phyloP scores from a whole-genome alignment of 345 rosid species.

The Aegle marmelos region DNA sequence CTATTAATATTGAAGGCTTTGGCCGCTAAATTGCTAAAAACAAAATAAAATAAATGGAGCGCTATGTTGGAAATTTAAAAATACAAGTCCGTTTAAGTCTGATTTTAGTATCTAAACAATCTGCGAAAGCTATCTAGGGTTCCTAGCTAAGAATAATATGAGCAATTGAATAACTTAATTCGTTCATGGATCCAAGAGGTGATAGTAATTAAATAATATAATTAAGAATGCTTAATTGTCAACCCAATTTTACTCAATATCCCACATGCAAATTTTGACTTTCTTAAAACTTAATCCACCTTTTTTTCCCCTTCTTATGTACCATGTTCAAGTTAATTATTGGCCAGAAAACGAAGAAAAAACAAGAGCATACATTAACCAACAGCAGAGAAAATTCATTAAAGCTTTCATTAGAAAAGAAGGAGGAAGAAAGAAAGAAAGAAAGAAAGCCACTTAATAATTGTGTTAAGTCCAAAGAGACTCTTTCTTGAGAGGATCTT shows the following conservation, averaged over 20 bases:
- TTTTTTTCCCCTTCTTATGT: not conserved
- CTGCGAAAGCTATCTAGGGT: not conserved
- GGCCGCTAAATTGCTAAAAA: not conserved
- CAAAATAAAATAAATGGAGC: not conserved
- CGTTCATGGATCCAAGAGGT: not conserved
- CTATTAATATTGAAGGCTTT: not conserved
- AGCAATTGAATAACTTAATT: not conserved
- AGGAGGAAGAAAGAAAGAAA: not conserved
- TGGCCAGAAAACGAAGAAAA: not conserved
- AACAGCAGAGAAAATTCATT: not conserved
- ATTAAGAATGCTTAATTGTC: not conserved
- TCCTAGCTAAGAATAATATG: not conserved
- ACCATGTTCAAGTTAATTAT: not conserved
- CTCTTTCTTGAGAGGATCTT: conserved; percentile 73
- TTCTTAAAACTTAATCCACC: not conserved
- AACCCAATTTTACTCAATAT: conserved; percentile 17
- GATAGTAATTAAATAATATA: not conserved
- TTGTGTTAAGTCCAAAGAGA: conserved; percentile 56
- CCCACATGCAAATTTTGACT: conserved; percentile 35
- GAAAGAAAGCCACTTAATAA: not conserved
- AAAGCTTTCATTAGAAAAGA: not conserved
- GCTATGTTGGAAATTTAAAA: not conserved
- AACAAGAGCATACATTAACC: not conserved
- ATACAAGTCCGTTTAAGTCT: not conserved
- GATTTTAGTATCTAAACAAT: not conserved